phyloP scores from a whole-genome alignment of 257 asterid genomes.

The Salvia miltiorrhiza region DNA sequence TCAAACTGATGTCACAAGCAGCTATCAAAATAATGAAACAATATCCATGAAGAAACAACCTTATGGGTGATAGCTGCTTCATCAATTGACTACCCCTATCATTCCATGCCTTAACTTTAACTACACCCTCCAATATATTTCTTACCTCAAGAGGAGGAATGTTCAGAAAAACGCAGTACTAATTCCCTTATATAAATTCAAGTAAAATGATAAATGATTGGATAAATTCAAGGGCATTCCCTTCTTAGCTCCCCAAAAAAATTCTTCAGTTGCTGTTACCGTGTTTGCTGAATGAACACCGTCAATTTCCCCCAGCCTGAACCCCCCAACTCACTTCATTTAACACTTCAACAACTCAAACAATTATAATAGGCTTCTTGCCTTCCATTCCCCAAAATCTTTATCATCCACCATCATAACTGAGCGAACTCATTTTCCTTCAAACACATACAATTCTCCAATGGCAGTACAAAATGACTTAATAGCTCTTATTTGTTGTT shows the following conservation, averaged over 20 bases:
- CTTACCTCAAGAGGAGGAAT: background rate
- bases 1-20: slow-evolving; percentile 1
- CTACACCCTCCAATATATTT: background rate
- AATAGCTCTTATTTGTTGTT: background rate
- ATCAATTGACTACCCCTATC: background rate
- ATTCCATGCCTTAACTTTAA: background rate
- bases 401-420: background rate
- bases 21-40: slow-evolving; percentile 8
- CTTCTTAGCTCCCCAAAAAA: background rate
- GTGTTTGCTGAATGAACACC: background rate
- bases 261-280: background rate
- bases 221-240: slow-evolving; percentile 5
- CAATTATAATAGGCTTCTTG: background rate
- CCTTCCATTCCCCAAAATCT: background rate
- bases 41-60: background rate
- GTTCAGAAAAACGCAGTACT: background rate
- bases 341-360: background rate
- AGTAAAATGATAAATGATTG: background rate
- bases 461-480: background rate
- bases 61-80: background rate
- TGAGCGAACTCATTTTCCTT: background rate
- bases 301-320: background rate
- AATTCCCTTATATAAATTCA: background rate
- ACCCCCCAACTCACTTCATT: background rate
- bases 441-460: background rate